Conservation (phyloP, 2,329 filamentous ascomycete species). For the Aspergillus niger region DNA sequence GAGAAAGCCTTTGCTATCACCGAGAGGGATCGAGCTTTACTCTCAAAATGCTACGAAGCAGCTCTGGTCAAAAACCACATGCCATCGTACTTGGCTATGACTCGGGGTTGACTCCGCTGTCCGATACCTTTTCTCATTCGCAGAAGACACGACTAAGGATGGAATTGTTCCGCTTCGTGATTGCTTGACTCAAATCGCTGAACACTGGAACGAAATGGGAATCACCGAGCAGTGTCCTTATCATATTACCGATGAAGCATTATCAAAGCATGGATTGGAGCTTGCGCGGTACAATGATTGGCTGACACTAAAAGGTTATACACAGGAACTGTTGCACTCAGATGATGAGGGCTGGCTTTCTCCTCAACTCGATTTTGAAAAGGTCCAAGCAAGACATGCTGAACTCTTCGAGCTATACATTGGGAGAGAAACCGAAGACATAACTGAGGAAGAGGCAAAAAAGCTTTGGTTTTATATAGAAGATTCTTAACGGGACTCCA, state of each 20-base stretch:
- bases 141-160: conserved; percentile 14
- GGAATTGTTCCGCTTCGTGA: conserved; percentile 22
- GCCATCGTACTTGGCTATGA: conserved; percentile 17
- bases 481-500: no score
- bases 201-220: conserved; percentile 12
- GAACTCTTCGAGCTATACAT: conserved; percentile 21
- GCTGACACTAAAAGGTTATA: conserved; percentile 18
- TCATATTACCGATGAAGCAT: conserved; percentile 8
- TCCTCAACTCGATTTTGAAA: conserved; percentile 21
- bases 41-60: conserved; percentile 26
- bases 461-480: conserved; percentile 12
- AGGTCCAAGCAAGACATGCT: conserved; percentile 15
- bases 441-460: conserved; percentile 17
- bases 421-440: conserved; percentile 2
- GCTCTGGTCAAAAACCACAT: conserved; percentile 20
- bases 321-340: conserved; percentile 20
- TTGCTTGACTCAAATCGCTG: conserved; percentile 11
- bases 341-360: conserved; percentile 25
- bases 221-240: conserved; percentile 9
- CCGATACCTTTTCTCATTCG: conserved; percentile 9
- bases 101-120: conserved; percentile 9
- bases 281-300: conserved; percentile 18
- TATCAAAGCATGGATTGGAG: conserved; percentile 14
- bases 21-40: conserved; percentile 20
- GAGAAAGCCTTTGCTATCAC: conserved; percentile 21